Percentiles rank a stretch among this genome's conserved stretches.
Evolutionary conservation across 495 filamentous ascomycete genomes (phyloP).

Genomic region (Cercophora newfieldiana): DNA sequence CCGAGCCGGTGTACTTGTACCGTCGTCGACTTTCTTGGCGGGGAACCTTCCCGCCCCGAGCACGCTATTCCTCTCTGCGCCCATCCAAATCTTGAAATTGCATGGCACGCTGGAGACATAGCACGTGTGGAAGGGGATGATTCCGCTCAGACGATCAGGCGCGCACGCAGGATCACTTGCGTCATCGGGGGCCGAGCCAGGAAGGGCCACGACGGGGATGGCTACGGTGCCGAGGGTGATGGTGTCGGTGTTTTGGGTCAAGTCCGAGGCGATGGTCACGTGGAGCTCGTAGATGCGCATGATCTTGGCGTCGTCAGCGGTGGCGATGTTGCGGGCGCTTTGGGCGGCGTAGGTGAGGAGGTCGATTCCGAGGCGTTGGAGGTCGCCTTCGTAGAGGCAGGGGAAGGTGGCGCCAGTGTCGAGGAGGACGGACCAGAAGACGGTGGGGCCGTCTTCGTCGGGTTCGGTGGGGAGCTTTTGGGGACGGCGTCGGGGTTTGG

Average conservation of each 20-base stretch:
- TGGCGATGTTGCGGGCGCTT: constrained; percentile 25
- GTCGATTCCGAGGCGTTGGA: constrained; percentile 37
- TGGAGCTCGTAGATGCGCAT: constrained; percentile 44
- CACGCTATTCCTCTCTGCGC: constrained; percentile 45
- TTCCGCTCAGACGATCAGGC: constrained; percentile 41
- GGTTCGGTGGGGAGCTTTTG: not conserved
- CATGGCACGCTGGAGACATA: constrained; percentile 46
- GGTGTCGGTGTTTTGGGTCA: constrained; percentile 20
- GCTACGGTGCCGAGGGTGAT: constrained; percentile 16
- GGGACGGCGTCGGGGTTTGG: not conserved
- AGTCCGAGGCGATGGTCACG: constrained; percentile 34
- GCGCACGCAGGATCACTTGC: not conserved
- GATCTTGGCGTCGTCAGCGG: constrained; percentile 20
- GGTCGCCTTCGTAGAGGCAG: constrained; percentile 36
- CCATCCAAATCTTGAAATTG: constrained; percentile 39
- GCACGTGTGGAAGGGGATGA: constrained; percentile 44
- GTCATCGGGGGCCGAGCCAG: constrained; percentile 12
- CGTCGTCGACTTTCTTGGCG: constrained; percentile 32
- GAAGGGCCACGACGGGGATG: constrained; percentile 32
- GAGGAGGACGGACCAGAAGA: constrained; percentile 36
- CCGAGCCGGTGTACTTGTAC: not conserved
- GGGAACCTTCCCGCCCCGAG: constrained; percentile 46
- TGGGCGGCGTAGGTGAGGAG: constrained; percentile 41
- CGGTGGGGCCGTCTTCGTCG: constrained; percentile 15
- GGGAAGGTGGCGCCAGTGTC: constrained; percentile 50